These are phyloP conservation scores for Kluyveromyces sp. DNA, from an alignment of 1,139 yeast species.

Conservation along the genomic window DNA sequence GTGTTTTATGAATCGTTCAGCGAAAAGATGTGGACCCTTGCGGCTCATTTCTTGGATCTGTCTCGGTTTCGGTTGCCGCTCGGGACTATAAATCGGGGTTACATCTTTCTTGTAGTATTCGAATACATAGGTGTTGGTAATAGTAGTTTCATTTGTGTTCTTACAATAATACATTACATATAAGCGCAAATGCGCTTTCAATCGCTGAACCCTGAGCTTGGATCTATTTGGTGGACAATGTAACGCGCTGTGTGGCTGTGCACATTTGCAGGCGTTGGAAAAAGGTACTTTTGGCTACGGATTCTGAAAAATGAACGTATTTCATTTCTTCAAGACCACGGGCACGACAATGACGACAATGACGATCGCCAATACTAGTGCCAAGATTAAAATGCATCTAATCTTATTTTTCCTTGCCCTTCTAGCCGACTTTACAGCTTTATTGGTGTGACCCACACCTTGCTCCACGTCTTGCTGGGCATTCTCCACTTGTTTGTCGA, in stretches of 20 bases:
- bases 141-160: no score
- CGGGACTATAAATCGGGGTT: conserved; percentile 19
- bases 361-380: conserved; percentile 53
- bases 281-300: background rate
- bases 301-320: background rate
- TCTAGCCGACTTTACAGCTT: conserved; percentile 83
- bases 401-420: conserved; percentile 88
- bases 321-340: no score
- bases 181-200: background rate
- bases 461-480: conserved; percentile 90
- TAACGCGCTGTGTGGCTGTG: no score
- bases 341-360: conserved; percentile 59
- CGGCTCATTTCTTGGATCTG: no score
- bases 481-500: conserved; percentile 69
- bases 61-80: conserved; percentile 10
- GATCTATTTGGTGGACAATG: no score
- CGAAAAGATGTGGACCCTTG: background rate
- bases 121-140: background rate
- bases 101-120: conserved; percentile 1
- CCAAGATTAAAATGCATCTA: conserved; percentile 70
- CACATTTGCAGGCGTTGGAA: no score
- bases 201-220: no score
- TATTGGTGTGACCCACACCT: conserved; percentile 90
- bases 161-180: background rate
- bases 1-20: conserved; percentile 7